phyloP scores from a whole-genome alignment of 805 yeast species.

The Henningerozyma blattae region DNA sequence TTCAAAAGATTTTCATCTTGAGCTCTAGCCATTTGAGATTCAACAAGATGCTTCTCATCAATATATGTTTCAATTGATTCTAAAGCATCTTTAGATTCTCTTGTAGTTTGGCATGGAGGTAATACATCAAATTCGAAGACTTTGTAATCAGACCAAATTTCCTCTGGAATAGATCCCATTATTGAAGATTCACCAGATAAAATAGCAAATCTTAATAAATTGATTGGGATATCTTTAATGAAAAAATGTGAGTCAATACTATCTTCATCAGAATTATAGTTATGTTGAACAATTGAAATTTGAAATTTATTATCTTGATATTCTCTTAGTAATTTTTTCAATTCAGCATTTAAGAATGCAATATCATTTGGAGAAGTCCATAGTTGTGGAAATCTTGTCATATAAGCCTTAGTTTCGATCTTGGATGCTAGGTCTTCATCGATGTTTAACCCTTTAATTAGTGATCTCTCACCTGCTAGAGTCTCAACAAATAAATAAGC shows the following conservation, averaged over 20 bases:
- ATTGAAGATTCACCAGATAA: constrained; percentile 59
- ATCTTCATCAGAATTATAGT: background rate
- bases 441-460: constrained; percentile 10
- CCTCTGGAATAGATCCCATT: constrained; percentile 56
- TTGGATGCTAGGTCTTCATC: constrained; percentile 8
- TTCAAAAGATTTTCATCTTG: constrained; percentile 24
- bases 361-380: constrained; percentile 41
- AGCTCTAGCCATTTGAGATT: constrained; percentile 15
- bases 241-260: constrained; percentile 11
- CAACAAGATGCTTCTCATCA: constrained; percentile 19
- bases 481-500: constrained; percentile 14
- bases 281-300: background rate
- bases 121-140: constrained; percentile 60
- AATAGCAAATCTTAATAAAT: constrained; percentile 54
- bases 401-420: constrained; percentile 44
- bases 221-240: constrained; percentile 35
- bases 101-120: constrained; percentile 41
- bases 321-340: constrained; percentile 19
- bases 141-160: constrained; percentile 49
- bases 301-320: constrained; percentile 5
- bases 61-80: constrained; percentile 26
- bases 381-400: constrained; percentile 39
- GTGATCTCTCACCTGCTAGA: constrained; percentile 11
- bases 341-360: constrained; percentile 35
- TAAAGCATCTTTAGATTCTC: constrained; percentile 23